These are phyloP conservation scores for Amanita thiersii DNA, from an alignment of 768 basidiomycete genomes.

Conservation along the genomic window DNA sequence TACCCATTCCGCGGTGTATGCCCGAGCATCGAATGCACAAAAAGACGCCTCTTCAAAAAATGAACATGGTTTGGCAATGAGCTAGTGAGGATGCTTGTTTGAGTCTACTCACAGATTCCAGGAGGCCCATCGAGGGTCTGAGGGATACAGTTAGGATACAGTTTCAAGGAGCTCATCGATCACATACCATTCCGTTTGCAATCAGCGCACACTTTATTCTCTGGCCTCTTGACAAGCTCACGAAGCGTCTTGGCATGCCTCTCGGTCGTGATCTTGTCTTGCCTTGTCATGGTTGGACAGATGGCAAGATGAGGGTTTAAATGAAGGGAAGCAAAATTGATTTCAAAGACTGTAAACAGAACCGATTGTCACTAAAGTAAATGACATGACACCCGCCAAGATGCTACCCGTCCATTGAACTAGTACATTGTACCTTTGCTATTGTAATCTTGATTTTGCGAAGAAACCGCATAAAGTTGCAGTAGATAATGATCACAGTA, in stretches of 20 bases:
- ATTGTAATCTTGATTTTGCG: not conserved
- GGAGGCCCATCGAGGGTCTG: constrained; percentile 97
- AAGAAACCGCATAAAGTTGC: constrained; percentile 5
- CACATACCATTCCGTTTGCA: constrained; percentile 90
- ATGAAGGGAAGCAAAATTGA: not conserved
- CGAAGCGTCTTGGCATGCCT: constrained; percentile 69
- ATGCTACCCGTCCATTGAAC: too few species aligned
- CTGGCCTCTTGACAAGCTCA: constrained; percentile 80
- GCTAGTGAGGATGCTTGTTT: not conserved
- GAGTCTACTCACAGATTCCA: constrained; percentile 74
- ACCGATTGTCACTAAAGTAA: too few species aligned
- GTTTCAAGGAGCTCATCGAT: not conserved
- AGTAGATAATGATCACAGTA: constrained; percentile 7
- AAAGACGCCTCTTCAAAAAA: constrained; percentile 67
- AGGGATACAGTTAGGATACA: constrained; percentile 8
- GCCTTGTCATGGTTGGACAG: constrained; percentile 33
- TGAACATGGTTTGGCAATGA: not conserved
- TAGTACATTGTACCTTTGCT: constrained; percentile 5
- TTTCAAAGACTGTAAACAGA: not conserved
- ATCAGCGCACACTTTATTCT: constrained; percentile 93
- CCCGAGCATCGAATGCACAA: constrained; percentile 97
- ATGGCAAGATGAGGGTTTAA: not conserved
- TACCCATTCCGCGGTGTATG: constrained; percentile 96
- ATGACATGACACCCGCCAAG: too few species aligned
- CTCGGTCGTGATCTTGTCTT: constrained; percentile 85